Conservation (phyloP, 169 alveolate species). For the Plasmodium gaboni region DNA sequence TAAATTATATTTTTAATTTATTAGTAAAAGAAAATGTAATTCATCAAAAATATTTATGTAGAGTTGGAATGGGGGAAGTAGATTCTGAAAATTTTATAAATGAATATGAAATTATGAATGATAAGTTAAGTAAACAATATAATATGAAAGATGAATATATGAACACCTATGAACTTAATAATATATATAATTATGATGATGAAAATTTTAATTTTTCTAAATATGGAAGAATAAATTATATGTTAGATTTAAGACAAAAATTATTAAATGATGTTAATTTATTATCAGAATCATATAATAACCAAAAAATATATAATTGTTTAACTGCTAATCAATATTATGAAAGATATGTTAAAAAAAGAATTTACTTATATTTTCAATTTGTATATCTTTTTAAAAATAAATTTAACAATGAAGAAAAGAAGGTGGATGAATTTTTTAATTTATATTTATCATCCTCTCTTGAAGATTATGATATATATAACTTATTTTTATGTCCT, state of each 20-base stretch:
- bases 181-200: conserved; percentile 69
- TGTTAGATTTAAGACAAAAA: conserved; percentile 86
- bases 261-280: conserved; percentile 79
- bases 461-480: conserved; percentile 53
- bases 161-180: conserved; percentile 7
- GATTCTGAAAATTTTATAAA: conserved; percentile 81
- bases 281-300: conserved; percentile 75
- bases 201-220: conserved; percentile 86
- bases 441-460: conserved; percentile 19
- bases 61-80: conserved; percentile 94
- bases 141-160: background rate
- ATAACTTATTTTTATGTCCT: conserved; percentile 66
- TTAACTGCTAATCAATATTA: conserved; percentile 80
- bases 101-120: conserved; percentile 63
- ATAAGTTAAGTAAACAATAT: conserved; percentile 17
- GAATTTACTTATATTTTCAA: conserved; percentile 47
- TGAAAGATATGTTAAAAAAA: conserved; percentile 73
- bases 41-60: conserved; percentile 92
- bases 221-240: conserved; percentile 91
- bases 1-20: conserved; percentile 94
- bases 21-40: conserved; percentile 89
- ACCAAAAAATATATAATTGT: conserved; percentile 78
- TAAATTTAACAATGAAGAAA: conserved; percentile 2
- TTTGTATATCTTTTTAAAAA: conserved; percentile 29
- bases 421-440: conserved; percentile 9